Evolutionary conservation across 345 rosid species (phyloP).

Genomic region (Salix viminalis): DNA sequence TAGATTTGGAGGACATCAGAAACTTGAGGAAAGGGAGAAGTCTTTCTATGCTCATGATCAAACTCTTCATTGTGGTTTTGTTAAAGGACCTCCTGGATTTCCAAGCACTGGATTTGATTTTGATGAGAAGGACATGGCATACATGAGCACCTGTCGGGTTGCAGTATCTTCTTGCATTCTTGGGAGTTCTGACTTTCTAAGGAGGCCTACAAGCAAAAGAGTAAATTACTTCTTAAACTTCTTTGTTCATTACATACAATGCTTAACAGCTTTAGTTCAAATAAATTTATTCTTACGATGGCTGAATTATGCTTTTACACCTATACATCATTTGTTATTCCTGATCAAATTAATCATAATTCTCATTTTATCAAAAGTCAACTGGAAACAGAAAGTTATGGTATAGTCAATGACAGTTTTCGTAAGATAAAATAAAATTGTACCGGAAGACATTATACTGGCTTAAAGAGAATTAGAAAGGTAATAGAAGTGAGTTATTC

Average conservation of each 20-base stretch:
- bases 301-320: not conserved
- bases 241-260: not conserved
- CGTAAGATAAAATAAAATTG: not conserved
- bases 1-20: slow-evolving; percentile 87
- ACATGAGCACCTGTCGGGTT: slow-evolving; percentile 64
- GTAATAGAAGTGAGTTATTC: not conserved
- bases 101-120: slow-evolving; percentile 61
- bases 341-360: not conserved
- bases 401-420: not conserved
- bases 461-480: not conserved
- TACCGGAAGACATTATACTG: slow-evolving; percentile 1
- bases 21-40: slow-evolving; percentile 65
- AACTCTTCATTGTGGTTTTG: slow-evolving; percentile 84
- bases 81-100: slow-evolving; percentile 45
- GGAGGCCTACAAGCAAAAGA: slow-evolving; percentile 72
- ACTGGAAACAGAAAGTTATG: not conserved
- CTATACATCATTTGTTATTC: not conserved
- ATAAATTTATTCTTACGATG: not conserved
- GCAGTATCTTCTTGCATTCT: slow-evolving; percentile 93
- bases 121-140: slow-evolving; percentile 53
- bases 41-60: slow-evolving; percentile 62
- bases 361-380: not conserved
- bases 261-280: not conserved
- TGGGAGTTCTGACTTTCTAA: slow-evolving; percentile 85
- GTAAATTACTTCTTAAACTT: slow-evolving; percentile 29